These are phyloP conservation scores for Xylariaceae sp. DNA, from an alignment of 2,329 filamentous ascomycete species.

Conservation along the genomic window DNA sequence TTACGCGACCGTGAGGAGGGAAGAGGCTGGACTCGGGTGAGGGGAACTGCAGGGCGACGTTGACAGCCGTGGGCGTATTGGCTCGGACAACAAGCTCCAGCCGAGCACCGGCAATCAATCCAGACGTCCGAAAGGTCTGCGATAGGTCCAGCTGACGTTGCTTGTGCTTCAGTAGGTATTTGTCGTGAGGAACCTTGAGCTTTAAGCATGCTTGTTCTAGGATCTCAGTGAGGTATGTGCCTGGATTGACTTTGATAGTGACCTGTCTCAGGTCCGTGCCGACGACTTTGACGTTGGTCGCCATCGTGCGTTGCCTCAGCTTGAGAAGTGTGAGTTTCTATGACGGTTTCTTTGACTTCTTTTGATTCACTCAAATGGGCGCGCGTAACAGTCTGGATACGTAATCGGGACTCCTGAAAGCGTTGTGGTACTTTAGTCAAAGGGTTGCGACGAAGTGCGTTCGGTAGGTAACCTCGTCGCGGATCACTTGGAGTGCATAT, in stretches of 20 bases:
- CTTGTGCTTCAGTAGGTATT: constrained; percentile 80
- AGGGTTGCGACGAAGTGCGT: too few species aligned
- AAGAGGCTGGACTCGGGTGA: constrained; percentile 59
- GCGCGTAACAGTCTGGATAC: too few species aligned
- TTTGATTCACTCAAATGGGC: too few species aligned
- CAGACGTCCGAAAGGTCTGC: constrained; percentile 74
- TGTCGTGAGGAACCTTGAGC: constrained; percentile 64
- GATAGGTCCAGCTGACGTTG: constrained; percentile 84
- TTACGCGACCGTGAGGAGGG: constrained; percentile 60
- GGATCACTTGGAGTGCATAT: too few species aligned
- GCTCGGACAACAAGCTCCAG: constrained; percentile 86
- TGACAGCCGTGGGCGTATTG: constrained; percentile 77
- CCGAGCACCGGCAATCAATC: constrained; percentile 78
- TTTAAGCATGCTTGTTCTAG: constrained; percentile 83
- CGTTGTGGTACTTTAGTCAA: too few species aligned
- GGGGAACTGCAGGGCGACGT: constrained; percentile 81
- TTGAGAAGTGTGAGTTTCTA: neutral
- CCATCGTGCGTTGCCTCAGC: constrained; percentile 48
- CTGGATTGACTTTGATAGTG: constrained; percentile 76
- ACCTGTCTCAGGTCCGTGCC: constrained; percentile 71
- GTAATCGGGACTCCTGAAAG: too few species aligned
- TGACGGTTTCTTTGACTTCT: neutral
- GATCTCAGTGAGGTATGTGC: constrained; percentile 77
- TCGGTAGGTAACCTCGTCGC: too few species aligned
- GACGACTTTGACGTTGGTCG: constrained; percentile 83